These are phyloP conservation scores for Entomortierella parvispora DNA, from an alignment of 192 early-diverging fungal species.

Conservation along the genomic window DNA sequence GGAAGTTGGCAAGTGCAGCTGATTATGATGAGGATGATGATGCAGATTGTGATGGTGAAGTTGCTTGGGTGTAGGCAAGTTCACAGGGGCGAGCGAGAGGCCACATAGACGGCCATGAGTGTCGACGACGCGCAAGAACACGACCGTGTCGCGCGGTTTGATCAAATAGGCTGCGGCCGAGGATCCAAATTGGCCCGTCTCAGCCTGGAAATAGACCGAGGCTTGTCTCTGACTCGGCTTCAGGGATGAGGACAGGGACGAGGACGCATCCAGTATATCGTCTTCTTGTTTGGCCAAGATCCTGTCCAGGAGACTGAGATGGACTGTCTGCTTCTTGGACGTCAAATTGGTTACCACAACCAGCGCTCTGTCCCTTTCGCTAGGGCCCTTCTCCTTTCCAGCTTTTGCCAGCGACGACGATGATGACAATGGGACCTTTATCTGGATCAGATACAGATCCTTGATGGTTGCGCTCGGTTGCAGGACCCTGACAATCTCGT, in stretches of 20 bases:
- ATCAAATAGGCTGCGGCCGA: slow-evolving; percentile 44
- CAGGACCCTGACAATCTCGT: slow-evolving; percentile 21
- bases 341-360: slow-evolving; percentile 54
- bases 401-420: neutral
- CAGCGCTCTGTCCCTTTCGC: slow-evolving; percentile 14
- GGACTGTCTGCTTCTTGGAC: slow-evolving; percentile 41
- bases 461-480: slow-evolving; percentile 23
- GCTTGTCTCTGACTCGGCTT: slow-evolving; percentile 10
- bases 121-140: slow-evolving; percentile 35
- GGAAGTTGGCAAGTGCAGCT: too few species aligned
- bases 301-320: slow-evolving; percentile 35
- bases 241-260: slow-evolving; percentile 8
- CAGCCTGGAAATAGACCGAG: slow-evolving; percentile 19
- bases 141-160: slow-evolving; percentile 49
- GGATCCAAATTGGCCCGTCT: slow-evolving; percentile 43
- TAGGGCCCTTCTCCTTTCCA: neutral
- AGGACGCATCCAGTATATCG: neutral
- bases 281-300: slow-evolving; percentile 13
- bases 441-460: slow-evolving; percentile 52
- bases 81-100: neutral
- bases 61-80: neutral
- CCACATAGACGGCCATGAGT: slow-evolving; percentile 14
- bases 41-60: neutral
- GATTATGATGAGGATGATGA: too few species aligned
- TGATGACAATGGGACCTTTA: slow-evolving; percentile 1